A percentile compares a stretch with the other conserved stretches of the same genome.
phyloP scores from a whole-genome alignment of 2,329 filamentous ascomycete genomes.

The Stylonectria norvegica region DNA sequence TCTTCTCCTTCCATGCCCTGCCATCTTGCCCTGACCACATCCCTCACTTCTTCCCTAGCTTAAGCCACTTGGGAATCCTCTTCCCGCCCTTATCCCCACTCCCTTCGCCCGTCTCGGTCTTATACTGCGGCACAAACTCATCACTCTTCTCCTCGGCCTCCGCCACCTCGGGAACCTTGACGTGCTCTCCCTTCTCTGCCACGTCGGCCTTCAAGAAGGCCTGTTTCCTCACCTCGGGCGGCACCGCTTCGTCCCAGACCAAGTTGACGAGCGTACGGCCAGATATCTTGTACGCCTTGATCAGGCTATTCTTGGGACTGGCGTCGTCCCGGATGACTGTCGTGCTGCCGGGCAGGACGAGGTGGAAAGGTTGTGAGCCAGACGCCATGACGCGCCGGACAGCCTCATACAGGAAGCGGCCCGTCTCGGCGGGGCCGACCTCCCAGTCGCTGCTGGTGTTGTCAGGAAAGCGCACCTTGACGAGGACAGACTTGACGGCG shows the following conservation, averaged over 20 bases:
- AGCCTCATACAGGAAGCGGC: slow-evolving; percentile 68
- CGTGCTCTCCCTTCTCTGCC: slow-evolving; percentile 59
- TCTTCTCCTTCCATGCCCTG: too few relatives aligned
- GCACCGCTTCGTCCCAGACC: slow-evolving; percentile 65
- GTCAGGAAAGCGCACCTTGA: slow-evolving; percentile 87
- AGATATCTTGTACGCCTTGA: slow-evolving; percentile 67
- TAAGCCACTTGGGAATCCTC: slow-evolving; percentile 73
- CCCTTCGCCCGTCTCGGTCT: slow-evolving; percentile 35
- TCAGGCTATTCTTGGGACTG: slow-evolving; percentile 54
- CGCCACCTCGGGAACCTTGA: slow-evolving; percentile 60
- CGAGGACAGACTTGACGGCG: slow-evolving; percentile 62
- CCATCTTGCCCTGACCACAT: too few relatives aligned
- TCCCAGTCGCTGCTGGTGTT: slow-evolving; percentile 72
- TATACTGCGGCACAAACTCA: slow-evolving; percentile 16
- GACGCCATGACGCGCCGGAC: slow-evolving; percentile 69
- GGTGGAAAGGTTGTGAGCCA: slow-evolving; percentile 63
- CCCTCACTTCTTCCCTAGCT: slow-evolving; percentile 64
- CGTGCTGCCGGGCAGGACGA: slow-evolving; percentile 61
- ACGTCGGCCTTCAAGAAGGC: slow-evolving; percentile 58
- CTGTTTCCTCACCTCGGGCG: slow-evolving; percentile 50
- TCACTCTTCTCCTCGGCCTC: slow-evolving; percentile 39
- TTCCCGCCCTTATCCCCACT: slow-evolving; percentile 60
- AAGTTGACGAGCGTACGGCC: slow-evolving; percentile 73
- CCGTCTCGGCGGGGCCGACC: slow-evolving; percentile 67
- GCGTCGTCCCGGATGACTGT: slow-evolving; percentile 46